phyloP scores from a whole-genome alignment of 495 filamentous ascomycete genomes.

The Friedmanniomyces simplex region DNA sequence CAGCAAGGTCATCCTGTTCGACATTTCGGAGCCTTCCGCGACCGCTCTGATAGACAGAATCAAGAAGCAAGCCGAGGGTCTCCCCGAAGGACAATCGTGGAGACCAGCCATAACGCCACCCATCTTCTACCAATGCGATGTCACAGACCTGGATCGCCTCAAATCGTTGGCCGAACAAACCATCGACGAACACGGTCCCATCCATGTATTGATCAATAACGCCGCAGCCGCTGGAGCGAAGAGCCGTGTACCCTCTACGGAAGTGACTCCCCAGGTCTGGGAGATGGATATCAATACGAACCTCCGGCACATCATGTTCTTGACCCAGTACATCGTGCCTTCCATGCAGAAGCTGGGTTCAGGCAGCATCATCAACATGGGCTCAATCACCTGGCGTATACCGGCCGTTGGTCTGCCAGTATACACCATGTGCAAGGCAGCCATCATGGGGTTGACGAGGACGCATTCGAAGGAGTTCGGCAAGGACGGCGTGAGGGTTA shows the following conservation, averaged over 20 bases:
- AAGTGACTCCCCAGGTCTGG: slow-evolving; percentile 26
- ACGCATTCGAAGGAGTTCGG: slow-evolving; percentile 17
- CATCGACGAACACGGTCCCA: slow-evolving; percentile 6
- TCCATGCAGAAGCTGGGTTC: slow-evolving; percentile 21
- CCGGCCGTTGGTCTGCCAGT: slow-evolving; percentile 19
- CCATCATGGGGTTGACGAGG: slow-evolving; percentile 24
- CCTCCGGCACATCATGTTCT: slow-evolving; percentile 31
- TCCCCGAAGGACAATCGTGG: background rate
- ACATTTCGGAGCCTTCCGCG: slow-evolving; percentile 7
- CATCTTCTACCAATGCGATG: slow-evolving; percentile 15
- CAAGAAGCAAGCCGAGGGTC: background rate
- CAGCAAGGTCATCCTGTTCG: slow-evolving; percentile 15
- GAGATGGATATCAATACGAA: slow-evolving; percentile 26
- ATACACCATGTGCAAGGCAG: slow-evolving; percentile 28
- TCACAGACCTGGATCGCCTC: slow-evolving; percentile 11
- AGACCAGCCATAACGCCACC: background rate
- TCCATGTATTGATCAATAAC: slow-evolving; percentile 18
- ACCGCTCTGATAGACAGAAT: slow-evolving; percentile 1
- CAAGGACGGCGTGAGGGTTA: slow-evolving; percentile 13
- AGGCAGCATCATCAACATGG: slow-evolving; percentile 29
- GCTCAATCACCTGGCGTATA: slow-evolving; percentile 27
- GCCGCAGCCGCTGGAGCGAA: slow-evolving; percentile 17
- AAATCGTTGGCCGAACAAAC: background rate
- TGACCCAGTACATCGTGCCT: slow-evolving; percentile 29
- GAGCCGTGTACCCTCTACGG: slow-evolving; percentile 2